Evolutionary conservation across 2,329 filamentous ascomycete genomes (phyloP), one percentile per base, ranked within the genome.

Genomic region (Graphilbum sp.): DNA sequence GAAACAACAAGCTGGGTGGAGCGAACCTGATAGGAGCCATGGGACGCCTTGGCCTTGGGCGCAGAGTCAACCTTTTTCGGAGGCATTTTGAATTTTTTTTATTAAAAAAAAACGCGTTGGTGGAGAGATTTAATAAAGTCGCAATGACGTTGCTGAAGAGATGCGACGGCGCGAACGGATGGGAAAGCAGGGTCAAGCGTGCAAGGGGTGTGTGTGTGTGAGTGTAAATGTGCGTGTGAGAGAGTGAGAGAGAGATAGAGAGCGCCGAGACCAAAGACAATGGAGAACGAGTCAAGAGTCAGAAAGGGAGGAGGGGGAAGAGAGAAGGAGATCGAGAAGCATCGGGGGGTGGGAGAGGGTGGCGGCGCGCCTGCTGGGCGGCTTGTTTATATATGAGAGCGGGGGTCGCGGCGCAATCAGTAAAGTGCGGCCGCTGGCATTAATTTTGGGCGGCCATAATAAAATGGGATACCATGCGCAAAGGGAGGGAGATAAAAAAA

Each of bases 361-460:
- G 32, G 35, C 37, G 34, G 60, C 60, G 66, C 63, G 64, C 63
- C 66, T 65, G 66, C 53, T 60, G 63, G 58, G 60, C 61, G 61
- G 55, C 57, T 58, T 67, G 64, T 70, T 74, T 73, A 72, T 74
- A 74, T 73, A 63, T 51, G 54, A 53, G 52, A 64, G 62, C 59
- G 60, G 64, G 66, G 59, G 57, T 61, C 55, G 59, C 59, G 56
- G 59, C 63, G 61, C 66, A 70, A 71, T 70, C 66, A 70, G 64
- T 69, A 66, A 55, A 11, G 43, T 42, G 31, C 37, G 20, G 35
- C 27, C 24, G 38, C 37, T 27, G 35, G 20, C 35, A 30, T 35
- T 39, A 31, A 39, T 30, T 32, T 37, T n/a, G 25, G 17, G 30
- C 27, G 27, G 13, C 27, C 27, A 29, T 29, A 29, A 29, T 29